Conservation (phyloP, 2,329 filamentous ascomycete genomes). For the Beauveria rudraprayagi region DNA sequence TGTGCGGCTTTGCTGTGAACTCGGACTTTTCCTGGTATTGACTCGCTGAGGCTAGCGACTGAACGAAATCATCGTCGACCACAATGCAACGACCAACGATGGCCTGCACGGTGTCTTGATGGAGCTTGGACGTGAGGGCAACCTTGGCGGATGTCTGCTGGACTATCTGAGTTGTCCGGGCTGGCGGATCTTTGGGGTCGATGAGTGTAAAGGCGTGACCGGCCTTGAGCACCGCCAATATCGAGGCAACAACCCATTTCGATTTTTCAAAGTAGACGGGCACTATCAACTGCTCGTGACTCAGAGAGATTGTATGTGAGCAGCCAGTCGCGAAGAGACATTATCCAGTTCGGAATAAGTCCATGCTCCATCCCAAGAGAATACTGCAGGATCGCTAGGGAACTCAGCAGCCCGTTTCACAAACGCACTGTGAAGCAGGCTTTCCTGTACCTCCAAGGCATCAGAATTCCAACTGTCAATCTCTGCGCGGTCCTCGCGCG, state of each 20-base stretch:
- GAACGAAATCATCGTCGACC: not conserved
- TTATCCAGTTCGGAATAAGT: slow-evolving; percentile 14
- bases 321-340: slow-evolving; percentile 4
- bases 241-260: not conserved
- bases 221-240: not conserved
- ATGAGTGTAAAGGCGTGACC: not conserved
- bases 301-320: not conserved
- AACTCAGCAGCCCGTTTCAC: not conserved
- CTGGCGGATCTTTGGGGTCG: not conserved
- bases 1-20: not conserved
- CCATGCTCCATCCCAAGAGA: not conserved
- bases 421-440: not conserved
- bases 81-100: not conserved
- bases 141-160: not conserved
- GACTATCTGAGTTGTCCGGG: not conserved
- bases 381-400: not conserved
- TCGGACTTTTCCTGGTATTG: not conserved
- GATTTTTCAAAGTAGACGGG: not conserved
- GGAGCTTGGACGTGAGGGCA: not conserved
- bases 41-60: not conserved
- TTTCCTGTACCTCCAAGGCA: not conserved
- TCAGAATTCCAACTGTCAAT: not conserved
- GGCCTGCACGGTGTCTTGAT: not conserved
- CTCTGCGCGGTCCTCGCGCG: not conserved
- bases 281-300: slow-evolving; percentile 13